Evolutionary conservation across 345 rosid species (phyloP).

Genomic region (Salix arbutifolia): DNA sequence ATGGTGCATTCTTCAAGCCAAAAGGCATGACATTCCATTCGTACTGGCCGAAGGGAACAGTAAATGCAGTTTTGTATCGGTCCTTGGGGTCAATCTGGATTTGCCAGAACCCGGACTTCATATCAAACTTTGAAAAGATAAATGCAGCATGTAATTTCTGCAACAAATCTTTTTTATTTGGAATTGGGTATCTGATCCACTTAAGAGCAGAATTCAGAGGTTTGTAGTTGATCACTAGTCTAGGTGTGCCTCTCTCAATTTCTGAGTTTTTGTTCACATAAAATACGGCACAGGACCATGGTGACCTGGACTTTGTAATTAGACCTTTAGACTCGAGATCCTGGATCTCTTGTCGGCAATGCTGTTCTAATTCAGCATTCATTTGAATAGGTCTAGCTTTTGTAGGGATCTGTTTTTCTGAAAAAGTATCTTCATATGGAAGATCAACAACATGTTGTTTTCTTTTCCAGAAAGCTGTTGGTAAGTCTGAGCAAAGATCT

Average conservation of each 20-base stretch:
- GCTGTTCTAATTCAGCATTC: not conserved
- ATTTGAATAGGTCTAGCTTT: not conserved
- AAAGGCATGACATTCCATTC: too few relatives aligned
- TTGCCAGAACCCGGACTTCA: fast-evolving
- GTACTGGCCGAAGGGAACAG: fast-evolving
- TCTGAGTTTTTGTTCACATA: not conserved
- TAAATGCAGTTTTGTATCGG: not conserved
- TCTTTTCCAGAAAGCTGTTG: not conserved
- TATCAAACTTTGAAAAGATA: not conserved
- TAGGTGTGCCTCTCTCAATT: too few relatives aligned
- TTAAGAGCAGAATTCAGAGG: too few relatives aligned
- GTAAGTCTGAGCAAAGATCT: not conserved
- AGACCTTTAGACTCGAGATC: not conserved
- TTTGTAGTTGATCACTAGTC: too few relatives aligned
- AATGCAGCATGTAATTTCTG: too few relatives aligned
- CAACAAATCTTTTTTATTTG: too few relatives aligned
- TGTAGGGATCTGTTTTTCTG: not conserved
- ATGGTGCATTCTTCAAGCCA: too few relatives aligned
- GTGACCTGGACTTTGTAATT: not conserved
- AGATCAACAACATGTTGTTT: not conserved
- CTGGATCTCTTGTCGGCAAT: not conserved
- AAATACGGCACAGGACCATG: not conserved
- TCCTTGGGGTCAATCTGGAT: not conserved
- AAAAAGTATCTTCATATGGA: not conserved
- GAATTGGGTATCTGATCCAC: too few relatives aligned